phyloP scores from a whole-genome alignment of 2,329 filamentous ascomycete species.

The Aureobasidium namibiae region DNA sequence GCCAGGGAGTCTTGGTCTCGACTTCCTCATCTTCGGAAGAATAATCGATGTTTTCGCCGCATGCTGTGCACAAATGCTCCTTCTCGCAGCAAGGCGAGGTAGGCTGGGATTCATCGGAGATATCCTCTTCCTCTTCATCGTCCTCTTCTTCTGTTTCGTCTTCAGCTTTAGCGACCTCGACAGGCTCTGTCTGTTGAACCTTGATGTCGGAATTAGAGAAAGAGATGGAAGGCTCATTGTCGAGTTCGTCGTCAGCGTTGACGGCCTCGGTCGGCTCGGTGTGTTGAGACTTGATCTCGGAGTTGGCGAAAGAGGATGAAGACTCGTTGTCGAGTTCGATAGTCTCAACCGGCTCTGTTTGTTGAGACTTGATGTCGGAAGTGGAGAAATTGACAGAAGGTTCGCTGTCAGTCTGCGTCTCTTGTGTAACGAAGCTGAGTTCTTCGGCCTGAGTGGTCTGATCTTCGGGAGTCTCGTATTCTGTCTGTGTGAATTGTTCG shows the following conservation, averaged over 20 bases:
- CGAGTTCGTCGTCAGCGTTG: slow-evolving; percentile 6
- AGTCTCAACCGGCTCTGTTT: too few species aligned
- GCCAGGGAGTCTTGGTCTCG: slow-evolving; percentile 24
- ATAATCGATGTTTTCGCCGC: slow-evolving; percentile 4
- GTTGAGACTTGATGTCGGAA: too few species aligned
- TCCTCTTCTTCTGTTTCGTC: not conserved
- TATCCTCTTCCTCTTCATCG: not conserved
- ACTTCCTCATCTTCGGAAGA: slow-evolving; percentile 7
- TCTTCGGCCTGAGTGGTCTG: not conserved
- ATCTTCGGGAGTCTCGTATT: not conserved
- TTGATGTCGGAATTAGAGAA: not conserved
- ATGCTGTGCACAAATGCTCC: not conserved
- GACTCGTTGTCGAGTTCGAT: too few species aligned
- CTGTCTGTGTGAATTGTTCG: slow-evolving; percentile 13
- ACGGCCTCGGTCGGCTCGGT: slow-evolving; percentile 11
- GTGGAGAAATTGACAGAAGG: too few species aligned
- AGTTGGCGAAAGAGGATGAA: not conserved
- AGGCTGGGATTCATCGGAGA: not conserved
- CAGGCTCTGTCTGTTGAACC: slow-evolving; percentile 8
- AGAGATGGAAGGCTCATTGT: too few species aligned
- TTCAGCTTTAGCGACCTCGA: not conserved
- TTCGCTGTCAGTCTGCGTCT: not conserved
- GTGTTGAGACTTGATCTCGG: slow-evolving; percentile 8
- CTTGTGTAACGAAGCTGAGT: not conserved
- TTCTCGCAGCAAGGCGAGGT: not conserved